These are phyloP conservation scores for Jasminum sambac DNA, from an alignment of 257 asterid species.

Conservation along the genomic window DNA sequence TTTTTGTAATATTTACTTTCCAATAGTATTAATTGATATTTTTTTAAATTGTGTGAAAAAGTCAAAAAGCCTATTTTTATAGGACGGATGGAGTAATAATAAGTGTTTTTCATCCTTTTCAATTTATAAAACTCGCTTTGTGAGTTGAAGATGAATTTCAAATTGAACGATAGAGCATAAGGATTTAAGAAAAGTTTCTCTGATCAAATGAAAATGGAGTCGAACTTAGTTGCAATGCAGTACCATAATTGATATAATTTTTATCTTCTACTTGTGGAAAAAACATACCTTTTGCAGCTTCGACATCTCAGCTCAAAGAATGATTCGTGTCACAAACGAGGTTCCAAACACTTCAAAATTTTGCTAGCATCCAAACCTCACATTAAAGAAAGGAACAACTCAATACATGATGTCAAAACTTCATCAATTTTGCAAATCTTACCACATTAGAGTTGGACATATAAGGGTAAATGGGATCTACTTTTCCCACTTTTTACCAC, in stretches of 20 bases:
- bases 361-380: conserved; percentile 51
- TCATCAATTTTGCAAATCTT: too few species aligned
- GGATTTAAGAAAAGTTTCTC: conserved; percentile 16
- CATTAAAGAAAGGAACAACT: conserved; percentile 41
- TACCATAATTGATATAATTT: background rate
- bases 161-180: conserved; percentile 13
- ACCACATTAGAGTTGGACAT: too few species aligned
- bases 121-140: background rate
- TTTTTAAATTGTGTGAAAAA: too few species aligned
- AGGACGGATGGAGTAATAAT: too few species aligned
- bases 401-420: too few species aligned
- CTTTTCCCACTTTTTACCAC: too few species aligned
- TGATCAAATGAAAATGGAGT: conserved; percentile 12
- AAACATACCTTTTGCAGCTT: conserved; percentile 42
- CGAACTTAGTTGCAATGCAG: background rate
- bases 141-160: background rate
- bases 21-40: too few species aligned
- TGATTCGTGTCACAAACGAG: conserved; percentile 31
- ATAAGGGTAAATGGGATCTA: too few species aligned
- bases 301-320: conserved; percentile 32
- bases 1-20: too few species aligned
- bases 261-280: background rate
- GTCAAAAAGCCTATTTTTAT: too few species aligned
- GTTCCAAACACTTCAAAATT: conserved; percentile 31
- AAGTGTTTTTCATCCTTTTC: background rate